Evolutionary conservation across 2,329 filamentous ascomycete species (phyloP).

Genomic region (Hirsutella rhossiliensis): DNA sequence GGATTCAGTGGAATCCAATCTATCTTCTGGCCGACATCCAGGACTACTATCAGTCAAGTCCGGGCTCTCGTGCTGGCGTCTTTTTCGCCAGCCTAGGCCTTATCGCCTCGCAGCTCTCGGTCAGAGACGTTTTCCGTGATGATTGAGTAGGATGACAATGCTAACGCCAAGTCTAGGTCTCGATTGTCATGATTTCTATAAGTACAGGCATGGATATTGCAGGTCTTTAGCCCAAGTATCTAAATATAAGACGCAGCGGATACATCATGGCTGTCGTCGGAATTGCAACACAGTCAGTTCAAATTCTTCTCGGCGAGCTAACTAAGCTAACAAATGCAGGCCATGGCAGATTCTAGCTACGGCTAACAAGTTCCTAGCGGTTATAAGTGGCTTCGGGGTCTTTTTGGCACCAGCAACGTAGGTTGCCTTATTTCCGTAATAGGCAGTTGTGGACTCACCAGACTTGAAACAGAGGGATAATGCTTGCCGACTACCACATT

Average conservation of each 20-base stretch:
- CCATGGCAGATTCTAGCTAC: constrained; percentile 16
- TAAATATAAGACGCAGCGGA: constrained; percentile 43
- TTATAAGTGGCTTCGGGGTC: constrained; percentile 13
- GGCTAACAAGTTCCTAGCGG: constrained; percentile 13
- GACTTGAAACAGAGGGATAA: constrained; percentile 9
- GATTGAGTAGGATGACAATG: not conserved
- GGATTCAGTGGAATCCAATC: constrained; percentile 14
- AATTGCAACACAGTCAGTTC: constrained; percentile 14
- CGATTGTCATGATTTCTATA: constrained; percentile 31
- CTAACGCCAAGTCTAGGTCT: constrained; percentile 3
- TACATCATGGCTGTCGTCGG: constrained; percentile 33
- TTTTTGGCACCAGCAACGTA: constrained; percentile 11
- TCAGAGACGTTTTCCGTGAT: not conserved
- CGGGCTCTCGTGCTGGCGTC: constrained; percentile 10
- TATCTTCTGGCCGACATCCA: constrained; percentile 11
- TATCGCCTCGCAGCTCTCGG: constrained; percentile 14
- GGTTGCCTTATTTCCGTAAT: not conserved
- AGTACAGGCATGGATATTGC: constrained; percentile 43
- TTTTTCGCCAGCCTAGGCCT: constrained; percentile 13
- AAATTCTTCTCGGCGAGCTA: not conserved
- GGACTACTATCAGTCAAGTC: constrained; percentile 13
- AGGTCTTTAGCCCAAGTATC: constrained; percentile 35
- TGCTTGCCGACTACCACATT: constrained; percentile 17
- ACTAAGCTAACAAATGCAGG: constrained; percentile 1
- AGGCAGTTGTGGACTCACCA: not conserved